phyloP scores from a whole-genome alignment of 208 protist species.

The Leishmania aethiopica region DNA sequence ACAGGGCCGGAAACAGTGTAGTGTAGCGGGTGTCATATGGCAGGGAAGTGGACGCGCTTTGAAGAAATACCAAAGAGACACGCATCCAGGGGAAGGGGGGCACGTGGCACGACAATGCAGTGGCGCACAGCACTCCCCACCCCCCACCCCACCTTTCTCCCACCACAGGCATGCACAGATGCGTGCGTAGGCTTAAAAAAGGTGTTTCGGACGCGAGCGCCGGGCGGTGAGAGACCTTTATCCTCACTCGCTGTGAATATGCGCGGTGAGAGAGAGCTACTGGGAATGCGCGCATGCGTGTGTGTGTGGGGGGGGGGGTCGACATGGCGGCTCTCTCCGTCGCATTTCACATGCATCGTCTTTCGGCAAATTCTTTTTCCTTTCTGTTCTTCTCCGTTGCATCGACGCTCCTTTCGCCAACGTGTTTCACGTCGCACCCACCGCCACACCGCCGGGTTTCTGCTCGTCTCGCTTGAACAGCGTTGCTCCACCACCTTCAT shows the following conservation, averaged over 20 bases:
- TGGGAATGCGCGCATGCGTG: too few species aligned
- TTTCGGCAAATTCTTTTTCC: neutral
- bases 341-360: neutral
- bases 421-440: neutral
- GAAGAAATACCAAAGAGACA: too few species aligned
- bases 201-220: neutral
- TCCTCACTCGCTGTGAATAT: too few species aligned
- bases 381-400: neutral
- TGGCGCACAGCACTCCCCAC: neutral
- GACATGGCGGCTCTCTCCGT: neutral
- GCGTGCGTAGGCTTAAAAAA: neutral
- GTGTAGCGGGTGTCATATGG: neutral
- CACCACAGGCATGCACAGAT: neutral
- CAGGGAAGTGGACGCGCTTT: neutral
- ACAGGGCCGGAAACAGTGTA: neutral
- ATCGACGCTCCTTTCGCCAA: neutral
- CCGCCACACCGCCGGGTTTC: neutral
- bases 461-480: neutral
- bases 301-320: neutral
- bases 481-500: neutral
- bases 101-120: neutral
- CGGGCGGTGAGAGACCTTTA: too few species aligned
- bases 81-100: neutral
- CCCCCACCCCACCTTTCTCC: too few species aligned
- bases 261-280: too few species aligned